Percentiles rank a stretch among this genome's conserved stretches.
phyloP scores from a whole-genome alignment of 352 stramenopile genomes.

The Globisporangium ultimum region DNA sequence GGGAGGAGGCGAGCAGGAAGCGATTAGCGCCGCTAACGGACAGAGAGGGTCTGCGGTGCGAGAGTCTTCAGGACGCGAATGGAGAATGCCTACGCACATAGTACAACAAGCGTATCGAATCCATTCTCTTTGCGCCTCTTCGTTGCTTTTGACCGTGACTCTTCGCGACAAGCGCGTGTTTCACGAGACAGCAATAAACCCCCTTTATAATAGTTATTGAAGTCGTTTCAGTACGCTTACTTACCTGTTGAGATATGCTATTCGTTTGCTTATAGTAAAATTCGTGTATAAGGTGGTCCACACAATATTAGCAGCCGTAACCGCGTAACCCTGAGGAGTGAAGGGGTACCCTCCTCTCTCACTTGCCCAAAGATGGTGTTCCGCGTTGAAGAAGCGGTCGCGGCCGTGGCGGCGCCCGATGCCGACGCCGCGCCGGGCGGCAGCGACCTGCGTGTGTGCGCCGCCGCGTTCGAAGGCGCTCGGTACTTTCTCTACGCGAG shows the following conservation, averaged over 20 bases:
- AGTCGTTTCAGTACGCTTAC: too few relatives aligned
- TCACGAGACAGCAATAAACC: too few relatives aligned
- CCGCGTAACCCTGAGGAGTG: neutral
- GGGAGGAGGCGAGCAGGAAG: neutral
- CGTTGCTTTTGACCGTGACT: neutral
- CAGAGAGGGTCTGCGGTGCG: neutral
- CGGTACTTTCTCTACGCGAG: conserved; percentile 59
- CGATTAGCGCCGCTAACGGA: neutral
- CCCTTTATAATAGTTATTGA: too few relatives aligned
- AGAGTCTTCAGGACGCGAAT: too few relatives aligned
- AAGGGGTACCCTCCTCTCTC: neutral
- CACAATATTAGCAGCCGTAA: neutral
- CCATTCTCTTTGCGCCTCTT: conserved; percentile 2
- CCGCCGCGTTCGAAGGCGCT: conserved; percentile 41
- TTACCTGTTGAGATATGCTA: too few relatives aligned
- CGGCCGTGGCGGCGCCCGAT: conserved; percentile 41
- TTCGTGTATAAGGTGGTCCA: too few relatives aligned
- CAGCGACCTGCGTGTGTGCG: conserved; percentile 26
- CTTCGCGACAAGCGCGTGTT: neutral
- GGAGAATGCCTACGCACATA: too few relatives aligned
- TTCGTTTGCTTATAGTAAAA: too few relatives aligned
- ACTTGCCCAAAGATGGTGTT: conserved; percentile 12
- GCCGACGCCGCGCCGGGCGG: neutral
- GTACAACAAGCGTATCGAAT: too few relatives aligned
- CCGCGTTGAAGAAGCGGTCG: conserved; percentile 21